phyloP scores from a whole-genome alignment of 768 basidiomycete genomes.

The Punctularia strigosozonata region DNA sequence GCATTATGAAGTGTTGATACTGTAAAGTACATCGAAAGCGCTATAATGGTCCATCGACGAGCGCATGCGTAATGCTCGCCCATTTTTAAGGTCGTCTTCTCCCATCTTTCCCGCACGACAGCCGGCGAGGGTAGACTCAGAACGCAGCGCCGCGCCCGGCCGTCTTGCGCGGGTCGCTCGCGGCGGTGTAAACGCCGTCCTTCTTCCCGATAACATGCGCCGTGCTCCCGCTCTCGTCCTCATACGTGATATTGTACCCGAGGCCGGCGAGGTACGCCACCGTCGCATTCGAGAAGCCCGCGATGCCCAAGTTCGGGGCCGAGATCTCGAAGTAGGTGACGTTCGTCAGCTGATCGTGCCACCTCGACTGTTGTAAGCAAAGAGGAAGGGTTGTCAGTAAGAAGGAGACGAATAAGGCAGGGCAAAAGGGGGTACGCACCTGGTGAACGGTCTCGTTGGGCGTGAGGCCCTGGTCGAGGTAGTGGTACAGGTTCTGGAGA shows the following conservation, averaged over 20 bases:
- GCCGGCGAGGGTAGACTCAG: neutral
- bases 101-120: neutral
- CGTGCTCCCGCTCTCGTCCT: conserved; percentile 1
- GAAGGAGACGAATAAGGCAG: too few species aligned
- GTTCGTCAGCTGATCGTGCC: conserved; percentile 17
- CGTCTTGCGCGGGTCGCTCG: conserved; percentile 6
- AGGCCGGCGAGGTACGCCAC: conserved; percentile 9
- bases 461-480: conserved; percentile 20
- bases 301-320: conserved; percentile 6
- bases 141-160: conserved; percentile 4
- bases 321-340: conserved; percentile 13
- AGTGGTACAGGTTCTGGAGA: conserved; percentile 22
- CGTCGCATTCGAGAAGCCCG: conserved; percentile 9
- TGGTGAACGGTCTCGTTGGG: conserved; percentile 9
- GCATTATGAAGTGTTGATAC: too few species aligned
- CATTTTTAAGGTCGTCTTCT: neutral
- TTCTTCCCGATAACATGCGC: neutral
- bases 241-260: conserved; percentile 5
- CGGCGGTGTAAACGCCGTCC: conserved; percentile 5
- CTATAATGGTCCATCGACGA: too few species aligned
- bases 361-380: conserved; percentile 12
- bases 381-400: too few species aligned
- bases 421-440: too few species aligned
- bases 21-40: too few species aligned
- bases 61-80: too few species aligned